Conservation (phyloP, 2,329 filamentous ascomycete species). For the Aspergillus melleus region DNA sequence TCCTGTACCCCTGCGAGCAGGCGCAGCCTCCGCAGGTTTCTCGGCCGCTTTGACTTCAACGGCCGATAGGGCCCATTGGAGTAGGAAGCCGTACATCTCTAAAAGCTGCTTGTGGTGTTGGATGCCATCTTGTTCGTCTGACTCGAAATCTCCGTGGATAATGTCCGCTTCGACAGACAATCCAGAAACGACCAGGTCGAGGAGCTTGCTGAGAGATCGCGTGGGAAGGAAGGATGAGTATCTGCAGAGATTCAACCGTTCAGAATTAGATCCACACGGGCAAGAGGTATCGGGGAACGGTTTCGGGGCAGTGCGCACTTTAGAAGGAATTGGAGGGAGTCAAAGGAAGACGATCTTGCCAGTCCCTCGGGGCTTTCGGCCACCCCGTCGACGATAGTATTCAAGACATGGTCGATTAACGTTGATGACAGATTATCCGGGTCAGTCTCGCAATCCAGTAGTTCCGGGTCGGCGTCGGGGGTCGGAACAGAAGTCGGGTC, state of each 20-base stretch:
- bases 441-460: conserved; percentile 91
- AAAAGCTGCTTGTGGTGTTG: conserved; percentile 86
- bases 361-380: conserved; percentile 91
- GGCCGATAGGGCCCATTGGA: conserved; percentile 94
- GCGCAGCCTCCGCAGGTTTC: conserved; percentile 72
- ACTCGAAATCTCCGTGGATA: conserved; percentile 81
- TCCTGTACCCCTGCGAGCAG: conserved; percentile 70
- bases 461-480: conserved; percentile 76
- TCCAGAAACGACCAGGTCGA: conserved; percentile 85
- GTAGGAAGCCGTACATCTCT: conserved; percentile 88
- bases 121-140: conserved; percentile 84
- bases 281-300: conserved; percentile 31
- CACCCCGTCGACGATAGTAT: conserved; percentile 88
- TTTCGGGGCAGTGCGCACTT: conserved; percentile 74
- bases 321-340: conserved; percentile 91
- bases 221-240: conserved; percentile 76
- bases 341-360: conserved; percentile 74
- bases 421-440: conserved; percentile 77
- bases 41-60: conserved; percentile 92
- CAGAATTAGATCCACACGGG: conserved; percentile 56
- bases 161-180: conserved; percentile 82
- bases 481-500: conserved; percentile 82
- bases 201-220: conserved; percentile 84
- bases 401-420: conserved; percentile 80
- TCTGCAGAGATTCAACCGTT: conserved; percentile 68